A percentile compares a stretch with the other conserved stretches of the same genome.
Conservation (phyloP, 495 filamentous ascomycete species). For the Achaetomiella virescens region DNA sequence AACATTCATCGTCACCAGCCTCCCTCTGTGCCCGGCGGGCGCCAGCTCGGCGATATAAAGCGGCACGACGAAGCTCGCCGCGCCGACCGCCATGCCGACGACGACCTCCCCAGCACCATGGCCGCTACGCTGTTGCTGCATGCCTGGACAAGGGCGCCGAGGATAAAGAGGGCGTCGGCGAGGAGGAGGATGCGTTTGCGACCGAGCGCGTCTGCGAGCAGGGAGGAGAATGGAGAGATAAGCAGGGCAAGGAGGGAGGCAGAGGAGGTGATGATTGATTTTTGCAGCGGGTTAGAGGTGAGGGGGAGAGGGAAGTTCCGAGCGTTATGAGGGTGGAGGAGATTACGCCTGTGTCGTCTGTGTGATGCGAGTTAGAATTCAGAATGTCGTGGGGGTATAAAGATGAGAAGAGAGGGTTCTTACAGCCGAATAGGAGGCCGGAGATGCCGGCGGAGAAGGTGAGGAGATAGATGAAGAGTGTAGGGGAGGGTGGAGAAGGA, state of each 20-base stretch:
- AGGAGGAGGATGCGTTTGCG: slow-evolving; percentile 70
- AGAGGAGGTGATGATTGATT: slow-evolving; percentile 74
- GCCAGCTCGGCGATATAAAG: slow-evolving; percentile 83
- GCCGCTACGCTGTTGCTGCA: slow-evolving; percentile 51
- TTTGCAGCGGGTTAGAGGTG: slow-evolving; percentile 67
- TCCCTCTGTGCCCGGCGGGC: slow-evolving; percentile 65
- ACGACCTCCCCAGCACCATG: slow-evolving; percentile 78
- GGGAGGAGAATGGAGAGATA: slow-evolving; percentile 66
- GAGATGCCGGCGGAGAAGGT: slow-evolving; percentile 78
- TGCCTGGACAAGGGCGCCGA: slow-evolving; percentile 70
- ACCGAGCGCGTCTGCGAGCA: slow-evolving; percentile 68
- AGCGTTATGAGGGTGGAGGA: slow-evolving; percentile 81
- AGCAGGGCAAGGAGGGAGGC: slow-evolving; percentile 77
- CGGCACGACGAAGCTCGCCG: slow-evolving; percentile 75
- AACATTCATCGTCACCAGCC: slow-evolving; percentile 68
- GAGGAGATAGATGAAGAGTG: slow-evolving; percentile 61
- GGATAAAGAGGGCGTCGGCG: slow-evolving; percentile 70
- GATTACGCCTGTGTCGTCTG: slow-evolving; percentile 84
- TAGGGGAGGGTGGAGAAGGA: slow-evolving; percentile 18
- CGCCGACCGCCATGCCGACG: slow-evolving; percentile 77
- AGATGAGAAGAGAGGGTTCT: slow-evolving; percentile 31
- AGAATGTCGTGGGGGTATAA: slow-evolving; percentile 6
- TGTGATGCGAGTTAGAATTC: slow-evolving; percentile 14
- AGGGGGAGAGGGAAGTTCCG: slow-evolving; percentile 62
- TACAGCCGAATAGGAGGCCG: slow-evolving; percentile 83